Conservation (phyloP, 148 eudicot species). For the Tetragonia tetragonoides region DNA sequence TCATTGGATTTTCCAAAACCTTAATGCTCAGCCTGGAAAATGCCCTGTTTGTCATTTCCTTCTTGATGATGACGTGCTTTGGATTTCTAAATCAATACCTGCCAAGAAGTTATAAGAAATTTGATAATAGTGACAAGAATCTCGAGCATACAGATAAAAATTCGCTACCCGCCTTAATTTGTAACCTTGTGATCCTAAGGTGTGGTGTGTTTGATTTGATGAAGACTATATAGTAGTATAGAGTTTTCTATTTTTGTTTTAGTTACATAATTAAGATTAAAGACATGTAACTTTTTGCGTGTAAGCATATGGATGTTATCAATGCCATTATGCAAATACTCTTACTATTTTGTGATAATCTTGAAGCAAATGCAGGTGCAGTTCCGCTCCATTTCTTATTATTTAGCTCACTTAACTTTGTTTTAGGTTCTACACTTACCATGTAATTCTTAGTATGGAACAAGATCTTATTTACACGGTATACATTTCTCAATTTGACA, state of each 20-base stretch:
- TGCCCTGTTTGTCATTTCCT: slow-evolving; percentile 24
- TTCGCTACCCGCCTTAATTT: slow-evolving; percentile 5
- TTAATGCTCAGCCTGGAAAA: slow-evolving; percentile 1
- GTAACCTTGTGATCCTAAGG: neutral
- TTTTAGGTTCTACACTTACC: no score
- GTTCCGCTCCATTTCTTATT: no score
- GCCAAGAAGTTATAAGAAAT: neutral
- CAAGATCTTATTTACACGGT: no score
- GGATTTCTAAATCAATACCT: slow-evolving; percentile 16
- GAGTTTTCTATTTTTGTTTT: neutral
- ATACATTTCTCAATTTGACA: no score
- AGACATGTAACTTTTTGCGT: neutral
- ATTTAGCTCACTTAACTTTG: no score
- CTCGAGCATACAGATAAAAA: neutral
- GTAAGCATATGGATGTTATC: no score
- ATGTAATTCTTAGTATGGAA: no score
- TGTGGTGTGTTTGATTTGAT: neutral
- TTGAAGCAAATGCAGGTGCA: no score
- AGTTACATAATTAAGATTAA: neutral
- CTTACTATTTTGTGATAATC: no score
- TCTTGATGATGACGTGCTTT: slow-evolving; percentile 27
- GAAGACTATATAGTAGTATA: neutral
- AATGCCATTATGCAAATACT: no score
- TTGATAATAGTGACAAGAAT: neutral
- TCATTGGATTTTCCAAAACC: slow-evolving; percentile 8